Evolutionary conservation across 2,329 filamentous ascomycete species (phyloP).

Genomic region (Verticillium nubilum): DNA sequence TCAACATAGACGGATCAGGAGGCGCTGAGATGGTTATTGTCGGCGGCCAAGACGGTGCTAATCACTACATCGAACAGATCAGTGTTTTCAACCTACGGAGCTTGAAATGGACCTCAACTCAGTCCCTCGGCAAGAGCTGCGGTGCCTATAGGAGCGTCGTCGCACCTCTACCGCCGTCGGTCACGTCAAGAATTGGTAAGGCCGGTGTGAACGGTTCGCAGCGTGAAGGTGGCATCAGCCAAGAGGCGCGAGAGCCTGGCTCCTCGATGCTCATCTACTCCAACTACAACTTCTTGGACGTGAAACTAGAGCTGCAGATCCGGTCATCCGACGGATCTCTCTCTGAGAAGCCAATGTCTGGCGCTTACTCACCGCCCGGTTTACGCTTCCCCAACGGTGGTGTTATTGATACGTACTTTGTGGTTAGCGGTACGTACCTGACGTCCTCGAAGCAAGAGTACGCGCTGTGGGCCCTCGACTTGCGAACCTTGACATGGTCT

Average conservation of each 20-base stretch:
- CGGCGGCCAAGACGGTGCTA: slow-evolving; percentile 92
- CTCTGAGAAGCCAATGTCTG: slow-evolving; percentile 83
- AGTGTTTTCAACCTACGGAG: slow-evolving; percentile 96
- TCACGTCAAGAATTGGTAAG: slow-evolving; percentile 62
- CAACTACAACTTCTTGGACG: slow-evolving; percentile 97
- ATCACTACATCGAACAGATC: slow-evolving; percentile 98
- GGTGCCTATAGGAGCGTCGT: slow-evolving; percentile 96
- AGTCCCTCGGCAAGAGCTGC: slow-evolving; percentile 82
- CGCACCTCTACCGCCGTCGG: slow-evolving; percentile 67
- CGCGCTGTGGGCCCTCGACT: slow-evolving; percentile 88
- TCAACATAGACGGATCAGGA: slow-evolving; percentile 83
- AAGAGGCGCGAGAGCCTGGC: slow-evolving; percentile 51
- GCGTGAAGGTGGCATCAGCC: slow-evolving; percentile 42
- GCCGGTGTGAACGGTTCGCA: slow-evolving; percentile 36
- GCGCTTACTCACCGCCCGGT: slow-evolving; percentile 81
- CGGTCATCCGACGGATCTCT: slow-evolving; percentile 78
- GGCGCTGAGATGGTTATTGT: slow-evolving; percentile 97
- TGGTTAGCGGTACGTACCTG: slow-evolving; percentile 94
- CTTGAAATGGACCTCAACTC: slow-evolving; percentile 91
- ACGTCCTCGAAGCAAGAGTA: slow-evolving; percentile 99
- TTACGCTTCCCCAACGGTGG: slow-evolving; percentile 94
- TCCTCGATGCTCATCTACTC: slow-evolving; percentile 94
- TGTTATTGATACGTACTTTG: slow-evolving; percentile 91
- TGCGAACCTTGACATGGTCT: slow-evolving; percentile 85
- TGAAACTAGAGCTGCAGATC: slow-evolving; percentile 91